Evolutionary conservation across 2,329 filamentous ascomycete species (phyloP).

Genomic region (Pseudomassariella vexata): DNA sequence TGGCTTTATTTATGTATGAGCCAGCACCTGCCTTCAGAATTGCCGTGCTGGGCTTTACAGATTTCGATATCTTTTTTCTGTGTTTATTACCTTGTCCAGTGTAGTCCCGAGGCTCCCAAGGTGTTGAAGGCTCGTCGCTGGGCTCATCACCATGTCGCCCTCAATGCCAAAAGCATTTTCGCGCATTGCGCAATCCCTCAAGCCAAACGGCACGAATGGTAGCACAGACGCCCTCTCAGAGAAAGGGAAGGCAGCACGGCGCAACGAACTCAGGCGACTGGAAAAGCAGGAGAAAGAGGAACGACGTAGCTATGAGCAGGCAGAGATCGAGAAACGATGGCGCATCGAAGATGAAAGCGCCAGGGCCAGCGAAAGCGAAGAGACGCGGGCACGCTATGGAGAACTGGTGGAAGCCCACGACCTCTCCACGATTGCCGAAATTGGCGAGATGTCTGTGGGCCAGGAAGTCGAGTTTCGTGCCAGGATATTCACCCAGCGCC

Average conservation of each 20-base stretch:
- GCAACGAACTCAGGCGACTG: slow-evolving; percentile 17
- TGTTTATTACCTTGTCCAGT: no score
- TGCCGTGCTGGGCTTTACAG: no score
- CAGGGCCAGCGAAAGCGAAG: slow-evolving; percentile 10
- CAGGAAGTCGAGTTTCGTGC: slow-evolving; percentile 61
- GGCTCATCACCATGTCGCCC: no score
- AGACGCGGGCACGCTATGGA: slow-evolving; percentile 12
- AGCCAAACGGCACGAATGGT: slow-evolving; percentile 1
- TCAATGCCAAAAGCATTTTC: no score
- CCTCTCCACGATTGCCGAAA: slow-evolving; percentile 32
- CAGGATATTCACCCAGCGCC: slow-evolving; percentile 72
- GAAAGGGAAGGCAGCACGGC: slow-evolving; percentile 15
- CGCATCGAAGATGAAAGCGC: slow-evolving; percentile 20
- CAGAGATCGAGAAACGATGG: slow-evolving; percentile 15
- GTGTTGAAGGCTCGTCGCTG: no score
- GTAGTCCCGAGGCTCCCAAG: no score
- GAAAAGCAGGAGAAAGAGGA: slow-evolving; percentile 23
- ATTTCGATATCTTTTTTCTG: no score
- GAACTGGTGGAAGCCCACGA: slow-evolving; percentile 9
- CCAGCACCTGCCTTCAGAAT: no score
- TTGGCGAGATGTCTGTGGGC: slow-evolving; percentile 32
- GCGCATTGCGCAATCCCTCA: no score
- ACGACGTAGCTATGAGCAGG: slow-evolving; percentile 20
- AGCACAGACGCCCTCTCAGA: slow-evolving; percentile 3
- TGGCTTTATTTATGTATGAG: no score